Conservation (phyloP, 176 grass and related monocot genomes). For the Musa itinerans region DNA sequence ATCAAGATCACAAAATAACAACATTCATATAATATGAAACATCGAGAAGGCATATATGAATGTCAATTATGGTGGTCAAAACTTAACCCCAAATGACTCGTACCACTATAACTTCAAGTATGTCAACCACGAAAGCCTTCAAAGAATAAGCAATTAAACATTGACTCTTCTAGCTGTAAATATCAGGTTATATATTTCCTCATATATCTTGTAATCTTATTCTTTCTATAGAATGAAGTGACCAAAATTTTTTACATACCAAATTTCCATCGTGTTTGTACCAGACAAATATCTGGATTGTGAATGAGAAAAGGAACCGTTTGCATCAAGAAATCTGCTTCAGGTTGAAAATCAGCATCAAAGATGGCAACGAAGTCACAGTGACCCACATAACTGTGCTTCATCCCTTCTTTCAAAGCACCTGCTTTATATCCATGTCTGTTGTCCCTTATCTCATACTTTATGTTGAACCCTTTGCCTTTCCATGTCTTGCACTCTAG, state of each 20-base stretch:
- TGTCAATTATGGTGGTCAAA: no score
- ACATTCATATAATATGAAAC: no score
- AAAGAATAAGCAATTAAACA: neutral
- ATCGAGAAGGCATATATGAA: no score
- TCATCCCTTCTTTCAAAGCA: constrained; percentile 37
- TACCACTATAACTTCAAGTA: no score
- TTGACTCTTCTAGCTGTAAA: neutral
- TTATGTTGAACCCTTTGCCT: constrained; percentile 35
- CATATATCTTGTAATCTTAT: neutral
- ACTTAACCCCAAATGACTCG: no score
- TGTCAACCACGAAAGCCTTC: no score
- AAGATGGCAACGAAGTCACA: constrained; percentile 45
- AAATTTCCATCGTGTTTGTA: constrained; percentile 42
- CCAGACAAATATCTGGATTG: constrained; percentile 36
- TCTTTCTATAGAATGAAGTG: neutral
- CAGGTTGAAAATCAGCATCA: constrained; percentile 43
- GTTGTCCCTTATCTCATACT: constrained; percentile 25
- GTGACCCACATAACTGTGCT: constrained; percentile 22
- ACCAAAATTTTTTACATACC: constrained; percentile 12
- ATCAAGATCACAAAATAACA: no score
- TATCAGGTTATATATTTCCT: neutral
- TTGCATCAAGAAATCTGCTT: constrained; percentile 26
- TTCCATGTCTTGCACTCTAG: constrained; percentile 33
- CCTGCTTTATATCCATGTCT: constrained; percentile 42
- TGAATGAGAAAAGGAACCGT: constrained; percentile 38